Conservation (phyloP, 371 early-diverging fungal species). For the Haplosporangium sp. region DNA sequence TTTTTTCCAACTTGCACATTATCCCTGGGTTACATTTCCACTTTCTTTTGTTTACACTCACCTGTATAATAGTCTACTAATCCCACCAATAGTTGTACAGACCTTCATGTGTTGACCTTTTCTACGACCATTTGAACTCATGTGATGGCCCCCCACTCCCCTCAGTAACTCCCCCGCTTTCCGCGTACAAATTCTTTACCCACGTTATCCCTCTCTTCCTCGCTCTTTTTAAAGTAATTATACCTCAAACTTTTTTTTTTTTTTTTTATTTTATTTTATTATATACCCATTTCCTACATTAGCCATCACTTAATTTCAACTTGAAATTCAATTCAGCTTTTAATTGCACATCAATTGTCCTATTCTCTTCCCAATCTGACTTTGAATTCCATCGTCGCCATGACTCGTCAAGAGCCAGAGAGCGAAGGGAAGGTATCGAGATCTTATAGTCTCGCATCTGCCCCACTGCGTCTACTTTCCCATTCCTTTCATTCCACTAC, state of each 20-base stretch:
- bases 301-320: too few species aligned
- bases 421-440: constrained; percentile 39
- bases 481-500: constrained; percentile 56
- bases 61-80: neutral
- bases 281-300: neutral
- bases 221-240: too few species aligned
- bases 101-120: constrained; percentile 48
- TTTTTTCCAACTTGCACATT: too few species aligned
- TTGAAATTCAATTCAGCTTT: neutral
- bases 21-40: too few species aligned
- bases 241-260: neutral
- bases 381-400: neutral
- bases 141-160: constrained; percentile 18
- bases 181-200: neutral
- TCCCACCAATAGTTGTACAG: constrained; percentile 16
- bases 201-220: neutral
- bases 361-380: neutral
- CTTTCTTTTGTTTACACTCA: neutral
- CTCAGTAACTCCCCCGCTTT: neutral
- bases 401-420: constrained; percentile 44
- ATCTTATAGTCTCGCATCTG: constrained; percentile 48
- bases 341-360: too few species aligned
- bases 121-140: constrained; percentile 47
- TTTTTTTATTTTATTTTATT: neutral
- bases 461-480: constrained; percentile 49